Percentiles rank a stretch among this genome's conserved stretches.
Evolutionary conservation across 805 yeast genomes (phyloP).

Genomic region (Starmerella sirachaensis): DNA sequence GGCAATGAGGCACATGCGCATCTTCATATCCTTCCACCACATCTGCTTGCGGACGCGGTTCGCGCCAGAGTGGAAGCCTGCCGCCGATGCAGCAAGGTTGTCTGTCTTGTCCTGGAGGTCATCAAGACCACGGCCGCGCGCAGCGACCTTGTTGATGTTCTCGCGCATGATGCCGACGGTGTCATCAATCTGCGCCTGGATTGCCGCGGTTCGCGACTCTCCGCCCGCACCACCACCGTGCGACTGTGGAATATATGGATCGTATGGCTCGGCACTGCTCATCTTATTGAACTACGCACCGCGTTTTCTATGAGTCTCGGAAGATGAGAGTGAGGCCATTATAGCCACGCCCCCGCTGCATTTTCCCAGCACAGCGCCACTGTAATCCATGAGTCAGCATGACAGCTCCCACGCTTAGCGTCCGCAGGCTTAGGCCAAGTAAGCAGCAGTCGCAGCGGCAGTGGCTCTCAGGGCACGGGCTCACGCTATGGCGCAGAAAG

Average conservation of each 20-base stretch:
- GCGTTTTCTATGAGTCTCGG: neutral
- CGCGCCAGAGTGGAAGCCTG: constrained; percentile 92
- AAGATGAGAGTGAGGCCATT: neutral
- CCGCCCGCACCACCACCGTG: constrained; percentile 17
- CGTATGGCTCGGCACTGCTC: constrained; percentile 76
- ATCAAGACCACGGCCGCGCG: constrained; percentile 86
- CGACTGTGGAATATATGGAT: constrained; percentile 59
- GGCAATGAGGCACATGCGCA: constrained; percentile 79
- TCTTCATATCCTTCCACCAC: constrained; percentile 98
- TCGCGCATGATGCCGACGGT: constrained; percentile 97
- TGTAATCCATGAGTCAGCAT: too few relatives aligned
- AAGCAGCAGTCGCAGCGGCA: too few relatives aligned
- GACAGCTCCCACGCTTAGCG: too few relatives aligned
- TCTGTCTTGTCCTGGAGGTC: constrained; percentile 88
- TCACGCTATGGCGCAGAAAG: too few relatives aligned
- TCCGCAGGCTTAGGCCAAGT: too few relatives aligned
- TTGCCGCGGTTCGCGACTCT: constrained; percentile 52
- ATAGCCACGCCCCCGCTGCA: neutral
- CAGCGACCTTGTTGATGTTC: constrained; percentile 89
- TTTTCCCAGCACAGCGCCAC: too few relatives aligned
- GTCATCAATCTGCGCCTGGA: constrained; percentile 87
- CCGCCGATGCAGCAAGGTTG: constrained; percentile 81
- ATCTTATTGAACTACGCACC: constrained; percentile 27
- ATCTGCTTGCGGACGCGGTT: constrained; percentile 94
- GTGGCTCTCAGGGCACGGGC: too few relatives aligned